Conservation (phyloP, 306 rosid genomes). For the Lathyrus oleraceus region DNA sequence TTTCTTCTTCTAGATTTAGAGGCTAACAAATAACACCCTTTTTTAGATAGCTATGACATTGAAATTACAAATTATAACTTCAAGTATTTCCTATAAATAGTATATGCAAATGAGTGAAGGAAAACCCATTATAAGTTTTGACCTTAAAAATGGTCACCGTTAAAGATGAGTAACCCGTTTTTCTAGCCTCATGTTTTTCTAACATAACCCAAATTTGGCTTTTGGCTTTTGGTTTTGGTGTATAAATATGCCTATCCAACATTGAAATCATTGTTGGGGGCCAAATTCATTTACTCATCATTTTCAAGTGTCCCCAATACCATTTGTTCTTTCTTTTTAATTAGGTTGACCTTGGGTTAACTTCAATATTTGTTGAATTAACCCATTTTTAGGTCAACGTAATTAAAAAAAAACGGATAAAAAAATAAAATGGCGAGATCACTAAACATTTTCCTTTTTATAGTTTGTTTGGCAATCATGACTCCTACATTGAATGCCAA, state of each 20-base stretch:
- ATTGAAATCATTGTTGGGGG: background rate
- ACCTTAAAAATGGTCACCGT: background rate
- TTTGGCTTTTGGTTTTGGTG: background rate
- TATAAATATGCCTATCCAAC: background rate
- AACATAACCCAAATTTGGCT: background rate
- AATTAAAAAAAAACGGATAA: background rate
- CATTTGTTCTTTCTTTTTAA: background rate
- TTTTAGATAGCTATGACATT: background rate
- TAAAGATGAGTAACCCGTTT: background rate
- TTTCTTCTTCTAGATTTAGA: too few relatives aligned
- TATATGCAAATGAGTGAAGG: background rate
- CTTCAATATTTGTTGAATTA: too few relatives aligned
- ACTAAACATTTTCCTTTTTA: slow-evolving; percentile 10
- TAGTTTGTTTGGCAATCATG: slow-evolving; percentile 22
- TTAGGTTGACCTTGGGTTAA: slow-evolving; percentile 6
- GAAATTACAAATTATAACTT: background rate
- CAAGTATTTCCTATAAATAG: background rate
- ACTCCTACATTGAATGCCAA: slow-evolving; percentile 41
- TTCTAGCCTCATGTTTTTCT: background rate
- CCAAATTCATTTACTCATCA: background rate
- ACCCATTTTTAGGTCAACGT: too few relatives aligned
- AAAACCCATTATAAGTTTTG: background rate
- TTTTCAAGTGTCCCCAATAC: background rate
- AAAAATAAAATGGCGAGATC: slow-evolving; percentile 2
- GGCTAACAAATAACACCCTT: too few relatives aligned